Percentiles rank a stretch among this genome's conserved stretches.
phyloP scores from a whole-genome alignment of 352 stramenopile genomes.

The Phytophthora pluvialis region DNA sequence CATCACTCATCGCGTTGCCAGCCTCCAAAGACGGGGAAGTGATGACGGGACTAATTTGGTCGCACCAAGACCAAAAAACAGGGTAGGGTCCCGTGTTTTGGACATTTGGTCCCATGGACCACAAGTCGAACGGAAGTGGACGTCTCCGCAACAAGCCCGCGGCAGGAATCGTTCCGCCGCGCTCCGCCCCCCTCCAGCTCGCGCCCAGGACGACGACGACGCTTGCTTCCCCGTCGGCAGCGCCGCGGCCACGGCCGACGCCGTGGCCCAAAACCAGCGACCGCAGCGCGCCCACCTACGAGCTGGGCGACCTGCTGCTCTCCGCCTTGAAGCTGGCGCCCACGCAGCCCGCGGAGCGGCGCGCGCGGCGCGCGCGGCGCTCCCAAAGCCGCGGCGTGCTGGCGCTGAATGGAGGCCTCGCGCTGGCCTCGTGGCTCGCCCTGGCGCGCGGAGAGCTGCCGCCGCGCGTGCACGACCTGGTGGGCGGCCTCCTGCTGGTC shows the following conservation, averaged over 20 bases:
- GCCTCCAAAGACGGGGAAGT: conserved; percentile 5
- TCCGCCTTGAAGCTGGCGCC: conserved; percentile 35
- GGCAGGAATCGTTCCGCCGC: not conserved
- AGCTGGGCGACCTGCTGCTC: conserved; percentile 68
- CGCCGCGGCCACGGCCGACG: conserved; percentile 2
- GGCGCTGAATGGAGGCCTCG: conserved; percentile 33
- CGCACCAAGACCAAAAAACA: not conserved
- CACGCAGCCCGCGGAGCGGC: not conserved
- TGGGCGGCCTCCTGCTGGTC: conserved; percentile 61
- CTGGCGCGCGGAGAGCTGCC: conserved; percentile 39
- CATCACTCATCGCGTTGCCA: too few relatives aligned
- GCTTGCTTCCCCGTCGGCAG: not conserved
- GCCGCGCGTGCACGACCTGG: conserved; percentile 49
- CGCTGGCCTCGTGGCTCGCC: conserved; percentile 37
- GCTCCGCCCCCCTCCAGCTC: not conserved
- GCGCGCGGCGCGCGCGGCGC: conserved; percentile 8
- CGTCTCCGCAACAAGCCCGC: conserved; percentile 5
- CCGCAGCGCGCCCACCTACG: conserved; percentile 34
- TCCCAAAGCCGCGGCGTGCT: conserved; percentile 42
- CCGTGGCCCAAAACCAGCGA: conserved; percentile 21
- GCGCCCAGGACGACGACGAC: conserved; percentile 12
- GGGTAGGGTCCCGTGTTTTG: too few relatives aligned
- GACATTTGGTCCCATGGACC: too few relatives aligned
- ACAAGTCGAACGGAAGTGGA: conserved; percentile 20
- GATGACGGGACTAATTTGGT: conserved; percentile 10